Percentiles rank a stretch among this genome's conserved stretches.
Evolutionary conservation across 352 stramenopile genomes (phyloP).

Genomic region (Pythium rishiriense): DNA sequence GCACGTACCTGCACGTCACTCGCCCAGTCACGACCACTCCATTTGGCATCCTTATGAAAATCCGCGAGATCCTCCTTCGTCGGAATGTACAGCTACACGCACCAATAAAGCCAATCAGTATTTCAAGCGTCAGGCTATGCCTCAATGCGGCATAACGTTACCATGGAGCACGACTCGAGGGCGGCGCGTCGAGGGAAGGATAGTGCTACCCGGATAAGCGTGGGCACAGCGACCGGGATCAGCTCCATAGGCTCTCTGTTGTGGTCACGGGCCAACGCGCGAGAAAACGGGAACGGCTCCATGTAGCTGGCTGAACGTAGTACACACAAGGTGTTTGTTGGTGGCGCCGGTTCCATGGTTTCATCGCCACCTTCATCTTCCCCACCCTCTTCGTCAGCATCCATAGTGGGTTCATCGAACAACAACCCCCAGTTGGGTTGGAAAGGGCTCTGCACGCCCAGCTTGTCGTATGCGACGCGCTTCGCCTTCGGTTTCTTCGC

Average conservation of each 20-base stretch:
- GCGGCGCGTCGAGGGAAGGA: constrained; percentile 55
- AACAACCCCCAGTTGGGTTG: constrained; percentile 59
- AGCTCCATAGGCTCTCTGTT: constrained; percentile 6
- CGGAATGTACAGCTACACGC: constrained; percentile 28
- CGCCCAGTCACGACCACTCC: constrained; percentile 19
- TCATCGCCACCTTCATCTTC: constrained; percentile 14
- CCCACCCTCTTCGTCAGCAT: background rate
- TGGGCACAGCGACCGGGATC: constrained; percentile 62
- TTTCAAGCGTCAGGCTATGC: no score
- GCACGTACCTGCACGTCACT: background rate
- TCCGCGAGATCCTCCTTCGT: constrained; percentile 5
- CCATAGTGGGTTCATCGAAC: constrained; percentile 23
- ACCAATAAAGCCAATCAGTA: background rate
- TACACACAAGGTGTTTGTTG: constrained; percentile 47
- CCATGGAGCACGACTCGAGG: constrained; percentile 62
- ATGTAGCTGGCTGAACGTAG: constrained; percentile 67
- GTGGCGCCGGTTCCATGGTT: constrained; percentile 6
- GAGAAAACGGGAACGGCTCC: constrained; percentile 67
- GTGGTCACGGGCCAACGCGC: background rate
- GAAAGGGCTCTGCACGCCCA: constrained; percentile 56
- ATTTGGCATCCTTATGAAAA: constrained; percentile 24
- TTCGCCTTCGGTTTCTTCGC: constrained; percentile 69
- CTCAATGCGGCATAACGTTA: constrained; percentile 27
- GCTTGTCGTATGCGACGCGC: constrained; percentile 63
- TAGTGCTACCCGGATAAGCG: constrained; percentile 65